Conservation (phyloP, 1,139 yeast species). For the Nakaseomyces delphensis region DNA sequence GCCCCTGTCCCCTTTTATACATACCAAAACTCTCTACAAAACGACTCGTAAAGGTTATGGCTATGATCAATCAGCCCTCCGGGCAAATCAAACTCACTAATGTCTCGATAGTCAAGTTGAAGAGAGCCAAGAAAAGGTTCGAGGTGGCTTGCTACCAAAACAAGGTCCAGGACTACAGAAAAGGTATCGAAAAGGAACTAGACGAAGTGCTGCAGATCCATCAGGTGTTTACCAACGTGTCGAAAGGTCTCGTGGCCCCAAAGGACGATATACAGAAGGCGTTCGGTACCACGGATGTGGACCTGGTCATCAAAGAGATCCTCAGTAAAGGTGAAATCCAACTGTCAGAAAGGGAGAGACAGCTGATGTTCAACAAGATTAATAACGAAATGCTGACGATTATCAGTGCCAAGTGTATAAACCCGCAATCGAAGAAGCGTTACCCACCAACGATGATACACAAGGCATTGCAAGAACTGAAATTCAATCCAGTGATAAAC, state of each 20-base stretch:
- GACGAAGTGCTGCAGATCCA: slow-evolving; percentile 95
- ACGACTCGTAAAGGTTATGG: background rate
- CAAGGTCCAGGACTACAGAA: slow-evolving; percentile 90
- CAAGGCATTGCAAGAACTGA: slow-evolving; percentile 71
- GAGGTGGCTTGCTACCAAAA: slow-evolving; percentile 96
- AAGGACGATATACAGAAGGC: slow-evolving; percentile 69
- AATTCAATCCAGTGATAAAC: slow-evolving; percentile 70
- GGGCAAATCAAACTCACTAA: slow-evolving; percentile 85
- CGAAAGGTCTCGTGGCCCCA: slow-evolving; percentile 90
- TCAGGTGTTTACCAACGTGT: slow-evolving; percentile 87
- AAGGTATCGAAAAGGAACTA: slow-evolving; percentile 79
- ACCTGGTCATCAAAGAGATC: slow-evolving; percentile 68
- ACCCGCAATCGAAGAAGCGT: slow-evolving; percentile 81
- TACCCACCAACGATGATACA: slow-evolving; percentile 93
- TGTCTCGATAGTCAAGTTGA: slow-evolving; percentile 85
- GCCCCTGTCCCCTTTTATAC: too few species aligned
- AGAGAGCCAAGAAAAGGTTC: slow-evolving; percentile 81
- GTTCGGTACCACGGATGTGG: slow-evolving; percentile 70
- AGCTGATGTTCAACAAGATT: slow-evolving; percentile 61
- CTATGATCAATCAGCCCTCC: slow-evolving; percentile 68
- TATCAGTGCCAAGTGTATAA: slow-evolving; percentile 83
- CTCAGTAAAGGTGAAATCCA: slow-evolving; percentile 89
- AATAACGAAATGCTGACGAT: slow-evolving; percentile 78
- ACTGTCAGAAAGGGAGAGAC: slow-evolving; percentile 86
- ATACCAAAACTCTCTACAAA: too few species aligned